Evolutionary conservation across 2,329 filamentous ascomycete genomes (phyloP).

Genomic region (Trichoderma sp.): DNA sequence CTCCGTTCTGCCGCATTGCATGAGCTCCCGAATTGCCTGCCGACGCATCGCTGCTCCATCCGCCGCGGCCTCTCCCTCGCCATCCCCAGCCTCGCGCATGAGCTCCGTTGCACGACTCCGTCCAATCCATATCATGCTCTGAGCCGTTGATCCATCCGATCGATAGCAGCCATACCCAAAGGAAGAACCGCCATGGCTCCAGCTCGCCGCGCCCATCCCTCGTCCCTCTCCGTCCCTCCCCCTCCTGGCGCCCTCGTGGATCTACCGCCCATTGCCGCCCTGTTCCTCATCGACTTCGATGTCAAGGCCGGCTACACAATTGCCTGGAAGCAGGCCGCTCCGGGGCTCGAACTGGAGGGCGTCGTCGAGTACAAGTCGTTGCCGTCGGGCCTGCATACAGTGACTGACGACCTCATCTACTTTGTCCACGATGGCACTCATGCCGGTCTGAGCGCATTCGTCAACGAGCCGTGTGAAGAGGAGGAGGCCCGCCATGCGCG

Average conservation of each 20-base stretch:
- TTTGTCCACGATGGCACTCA: constrained; percentile 81
- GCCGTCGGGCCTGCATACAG: constrained; percentile 88
- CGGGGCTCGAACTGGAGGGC: constrained; percentile 75
- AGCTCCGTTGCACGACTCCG: neutral
- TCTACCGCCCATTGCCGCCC: constrained; percentile 61
- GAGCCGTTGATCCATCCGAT: constrained; percentile 36
- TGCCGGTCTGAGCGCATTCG: constrained; percentile 88
- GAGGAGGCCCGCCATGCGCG: constrained; percentile 79
- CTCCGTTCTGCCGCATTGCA: constrained; percentile 22
- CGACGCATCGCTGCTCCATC: constrained; percentile 13
- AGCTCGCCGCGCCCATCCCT: constrained; percentile 44
- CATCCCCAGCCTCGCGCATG: constrained; percentile 8
- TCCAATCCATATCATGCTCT: constrained; percentile 38
- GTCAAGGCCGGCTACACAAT: constrained; percentile 91
- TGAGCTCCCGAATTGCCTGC: constrained; percentile 15
- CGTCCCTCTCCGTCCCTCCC: constrained; percentile 43
- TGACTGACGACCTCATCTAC: constrained; percentile 87
- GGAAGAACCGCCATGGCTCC: constrained; percentile 42
- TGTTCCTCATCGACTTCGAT: constrained; percentile 90
- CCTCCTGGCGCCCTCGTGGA: constrained; percentile 39
- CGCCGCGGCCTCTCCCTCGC: neutral
- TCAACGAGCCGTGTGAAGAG: constrained; percentile 79
- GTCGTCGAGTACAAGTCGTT: constrained; percentile 95
- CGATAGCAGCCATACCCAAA: neutral
- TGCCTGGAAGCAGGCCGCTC: constrained; percentile 76